phyloP scores from a whole-genome alignment of 352 stramenopile genomes.

The Aphanomyces stellatus region DNA sequence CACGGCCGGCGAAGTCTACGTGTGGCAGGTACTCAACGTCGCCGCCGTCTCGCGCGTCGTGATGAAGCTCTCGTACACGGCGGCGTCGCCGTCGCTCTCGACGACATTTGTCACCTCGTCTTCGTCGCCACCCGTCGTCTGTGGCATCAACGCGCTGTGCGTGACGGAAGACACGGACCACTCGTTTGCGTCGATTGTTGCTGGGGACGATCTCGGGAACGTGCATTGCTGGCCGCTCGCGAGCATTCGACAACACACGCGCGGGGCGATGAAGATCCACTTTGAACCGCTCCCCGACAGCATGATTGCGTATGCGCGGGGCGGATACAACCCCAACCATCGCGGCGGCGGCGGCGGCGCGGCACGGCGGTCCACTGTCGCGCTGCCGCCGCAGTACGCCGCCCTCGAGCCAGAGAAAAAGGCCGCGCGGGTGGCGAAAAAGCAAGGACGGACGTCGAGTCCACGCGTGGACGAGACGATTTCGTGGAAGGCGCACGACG shows the following conservation, averaged over 20 bases:
- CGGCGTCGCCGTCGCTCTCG: not conserved
- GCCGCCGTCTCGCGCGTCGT: conserved; percentile 23
- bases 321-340: conserved; percentile 17
- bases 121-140: not conserved
- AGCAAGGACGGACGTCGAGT: not conserved
- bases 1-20: conserved; percentile 28
- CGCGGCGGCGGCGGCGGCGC: too few species aligned
- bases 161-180: conserved; percentile 11
- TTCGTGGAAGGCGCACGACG: conserved; percentile 37
- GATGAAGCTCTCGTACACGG: conserved; percentile 25
- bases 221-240: conserved; percentile 11
- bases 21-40: conserved; percentile 35
- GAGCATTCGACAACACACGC: conserved; percentile 1
- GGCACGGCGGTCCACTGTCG: not conserved
- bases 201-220: not conserved
- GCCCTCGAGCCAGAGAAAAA: not conserved
- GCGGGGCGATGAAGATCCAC: not conserved
- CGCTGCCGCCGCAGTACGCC: not conserved
- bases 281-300: conserved; percentile 13
- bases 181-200: not conserved
- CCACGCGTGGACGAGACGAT: conserved; percentile 24
- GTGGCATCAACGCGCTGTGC: conserved; percentile 26
- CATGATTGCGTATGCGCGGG: conserved; percentile 18
- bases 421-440: not conserved
- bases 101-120: not conserved